These are phyloP conservation scores for Teunomyces aglyptinius DNA, from an alignment of 805 yeast genomes.

Conservation along the genomic window DNA sequence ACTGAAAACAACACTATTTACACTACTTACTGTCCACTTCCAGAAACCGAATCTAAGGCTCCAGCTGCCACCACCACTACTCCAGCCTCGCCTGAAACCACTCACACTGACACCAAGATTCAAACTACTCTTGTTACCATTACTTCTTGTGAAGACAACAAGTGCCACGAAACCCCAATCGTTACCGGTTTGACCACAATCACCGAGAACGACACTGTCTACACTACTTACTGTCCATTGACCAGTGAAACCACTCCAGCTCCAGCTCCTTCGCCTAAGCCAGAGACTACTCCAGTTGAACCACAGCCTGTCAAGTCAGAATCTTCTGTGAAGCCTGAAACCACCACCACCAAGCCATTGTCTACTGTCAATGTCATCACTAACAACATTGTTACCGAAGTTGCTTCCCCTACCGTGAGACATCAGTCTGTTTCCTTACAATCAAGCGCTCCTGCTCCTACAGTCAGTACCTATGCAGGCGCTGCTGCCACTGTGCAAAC, in stretches of 20 bases:
- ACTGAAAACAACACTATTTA: constrained; percentile 18
- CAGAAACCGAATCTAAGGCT: constrained; percentile 8
- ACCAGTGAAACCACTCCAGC: constrained; percentile 12
- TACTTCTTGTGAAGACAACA: constrained; percentile 19
- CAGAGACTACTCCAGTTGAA: constrained; percentile 9
- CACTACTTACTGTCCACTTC: constrained; percentile 24
- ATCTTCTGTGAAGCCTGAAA: not conserved
- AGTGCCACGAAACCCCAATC: constrained; percentile 13
- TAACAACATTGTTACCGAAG: constrained; percentile 37
- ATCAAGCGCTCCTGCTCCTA: constrained; percentile 8
- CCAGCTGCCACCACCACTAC: constrained; percentile 15
- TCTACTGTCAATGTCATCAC: constrained; percentile 41
- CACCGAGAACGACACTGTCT: constrained; percentile 18
- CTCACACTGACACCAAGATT: constrained; percentile 11
- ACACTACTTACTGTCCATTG: constrained; percentile 26
- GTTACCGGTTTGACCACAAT: constrained; percentile 14
- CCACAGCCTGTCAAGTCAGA: not conserved
- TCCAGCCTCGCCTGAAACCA: constrained; percentile 13
- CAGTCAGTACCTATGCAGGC: constrained; percentile 27
- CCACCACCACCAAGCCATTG: constrained; percentile 12
- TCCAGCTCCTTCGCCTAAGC: constrained; percentile 9
- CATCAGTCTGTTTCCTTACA: constrained; percentile 14
- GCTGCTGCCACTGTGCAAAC: constrained; percentile 21
- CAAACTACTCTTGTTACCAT: constrained; percentile 15
- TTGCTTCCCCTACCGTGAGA: constrained; percentile 18